These are phyloP conservation scores for Limonium bicolor DNA, from an alignment of 148 eudicot genomes.

Conservation along the genomic window DNA sequence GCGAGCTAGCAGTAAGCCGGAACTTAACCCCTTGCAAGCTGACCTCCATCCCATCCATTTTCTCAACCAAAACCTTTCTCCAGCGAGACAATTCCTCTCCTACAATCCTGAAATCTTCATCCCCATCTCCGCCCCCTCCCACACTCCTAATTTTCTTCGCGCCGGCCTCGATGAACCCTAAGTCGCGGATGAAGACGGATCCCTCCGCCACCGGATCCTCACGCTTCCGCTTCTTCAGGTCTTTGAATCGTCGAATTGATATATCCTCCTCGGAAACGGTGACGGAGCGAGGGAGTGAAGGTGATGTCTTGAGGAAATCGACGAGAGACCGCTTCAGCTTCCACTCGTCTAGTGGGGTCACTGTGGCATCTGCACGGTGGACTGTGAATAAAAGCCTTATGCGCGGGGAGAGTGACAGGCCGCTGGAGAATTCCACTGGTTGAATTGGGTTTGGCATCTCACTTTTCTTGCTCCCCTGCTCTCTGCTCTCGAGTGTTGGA, in stretches of 20 bases:
- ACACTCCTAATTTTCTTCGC: conserved; percentile 4
- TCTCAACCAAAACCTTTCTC: conserved; percentile 41
- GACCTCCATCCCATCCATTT: conserved; percentile 70
- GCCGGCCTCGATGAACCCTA: conserved; percentile 27
- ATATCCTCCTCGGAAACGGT: conserved; percentile 33
- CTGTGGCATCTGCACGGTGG: conserved; percentile 46
- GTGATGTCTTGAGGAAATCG: conserved; percentile 32
- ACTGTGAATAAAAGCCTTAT: conserved; percentile 40
- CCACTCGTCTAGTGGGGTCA: conserved; percentile 56
- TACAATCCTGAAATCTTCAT: conserved; percentile 5
- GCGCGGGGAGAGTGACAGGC: conserved; percentile 47
- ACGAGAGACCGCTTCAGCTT: conserved; percentile 53
- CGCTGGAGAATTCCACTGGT: conserved; percentile 23
- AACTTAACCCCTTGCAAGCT: conserved; percentile 63
- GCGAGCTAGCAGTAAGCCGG: conserved; percentile 32
- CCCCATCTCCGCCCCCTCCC: neutral
- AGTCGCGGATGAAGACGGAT: conserved; percentile 28
- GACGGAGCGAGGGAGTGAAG: conserved; percentile 18
- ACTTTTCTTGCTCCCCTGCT: too few relatives aligned
- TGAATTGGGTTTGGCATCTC: too few relatives aligned
- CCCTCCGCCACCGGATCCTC: conserved; percentile 60
- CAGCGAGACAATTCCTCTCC: conserved; percentile 44
- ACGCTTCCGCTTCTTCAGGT: conserved; percentile 54
- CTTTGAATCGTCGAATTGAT: conserved; percentile 24
- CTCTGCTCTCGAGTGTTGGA: too few relatives aligned